Percentiles rank a stretch among this genome's conserved stretches.
These are phyloP conservation scores for Gossypium ekmanianum DNA, from an alignment of 345 rosid genomes.

Conservation along the genomic window DNA sequence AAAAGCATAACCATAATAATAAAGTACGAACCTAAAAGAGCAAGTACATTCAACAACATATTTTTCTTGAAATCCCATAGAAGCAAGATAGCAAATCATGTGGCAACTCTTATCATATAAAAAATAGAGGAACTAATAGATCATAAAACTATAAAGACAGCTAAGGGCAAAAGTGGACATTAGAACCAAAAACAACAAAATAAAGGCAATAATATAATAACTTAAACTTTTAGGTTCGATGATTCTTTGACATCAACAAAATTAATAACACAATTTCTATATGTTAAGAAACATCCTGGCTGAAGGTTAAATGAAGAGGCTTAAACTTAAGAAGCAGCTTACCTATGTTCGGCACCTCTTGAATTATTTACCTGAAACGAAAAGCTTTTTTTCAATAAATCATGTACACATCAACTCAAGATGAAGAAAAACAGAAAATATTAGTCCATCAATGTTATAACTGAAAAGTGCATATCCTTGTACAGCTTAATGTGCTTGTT, in stretches of 20 bases:
- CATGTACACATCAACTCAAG: background rate
- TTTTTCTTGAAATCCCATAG: background rate
- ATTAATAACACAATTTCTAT: background rate
- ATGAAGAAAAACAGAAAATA: background rate
- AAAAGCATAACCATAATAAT: slow-evolving; percentile 5
- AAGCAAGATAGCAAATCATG: background rate
- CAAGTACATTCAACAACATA: background rate
- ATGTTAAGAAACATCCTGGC: background rate
- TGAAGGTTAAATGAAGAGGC: slow-evolving; percentile 2
- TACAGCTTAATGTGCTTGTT: background rate
- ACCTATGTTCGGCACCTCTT: slow-evolving; percentile 48
- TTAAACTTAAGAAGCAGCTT: slow-evolving; percentile 19
- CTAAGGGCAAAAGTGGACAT: background rate
- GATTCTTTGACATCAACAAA: background rate
- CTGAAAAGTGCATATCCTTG: background rate
- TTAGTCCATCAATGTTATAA: background rate
- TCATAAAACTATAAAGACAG: background rate
- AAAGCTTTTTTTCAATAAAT: background rate
- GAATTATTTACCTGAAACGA: slow-evolving; percentile 48
- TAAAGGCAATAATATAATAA: background rate
- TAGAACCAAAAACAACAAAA: background rate
- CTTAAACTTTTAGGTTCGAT: background rate
- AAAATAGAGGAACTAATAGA: background rate
- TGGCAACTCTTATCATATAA: background rate
- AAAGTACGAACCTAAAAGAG: background rate